Conservation (phyloP, 495 filamentous ascomycete genomes). For the Lepidopterella palustris region DNA sequence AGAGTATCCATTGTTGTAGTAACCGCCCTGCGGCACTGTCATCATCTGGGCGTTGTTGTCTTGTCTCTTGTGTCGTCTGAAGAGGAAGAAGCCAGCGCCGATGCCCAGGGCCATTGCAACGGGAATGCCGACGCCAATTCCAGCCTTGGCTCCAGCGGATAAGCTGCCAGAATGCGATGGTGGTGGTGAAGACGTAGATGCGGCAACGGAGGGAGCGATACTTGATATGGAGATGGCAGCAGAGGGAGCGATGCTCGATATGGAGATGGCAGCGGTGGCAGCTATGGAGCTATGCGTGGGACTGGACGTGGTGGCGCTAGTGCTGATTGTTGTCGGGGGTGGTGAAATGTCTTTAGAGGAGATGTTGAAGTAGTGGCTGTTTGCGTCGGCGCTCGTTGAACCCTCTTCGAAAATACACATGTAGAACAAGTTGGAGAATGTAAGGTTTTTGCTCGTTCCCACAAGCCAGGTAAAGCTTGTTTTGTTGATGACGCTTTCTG, state of each 20-base stretch:
- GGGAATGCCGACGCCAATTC: conserved; percentile 3
- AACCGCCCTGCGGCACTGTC: not conserved
- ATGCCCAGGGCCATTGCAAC: conserved; percentile 4
- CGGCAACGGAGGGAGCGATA: not conserved
- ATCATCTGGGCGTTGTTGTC: not conserved
- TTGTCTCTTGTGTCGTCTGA: not conserved
- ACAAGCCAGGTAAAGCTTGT: not conserved
- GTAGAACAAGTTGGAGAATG: not conserved
- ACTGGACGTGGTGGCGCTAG: not conserved
- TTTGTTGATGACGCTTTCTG: not conserved
- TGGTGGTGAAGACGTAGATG: not conserved
- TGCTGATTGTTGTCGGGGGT: not conserved
- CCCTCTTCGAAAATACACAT: conserved; percentile 3
- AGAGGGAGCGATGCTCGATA: not conserved
- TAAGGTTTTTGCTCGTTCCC: not conserved
- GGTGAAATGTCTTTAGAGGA: not conserved
- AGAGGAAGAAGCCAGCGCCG: not conserved
- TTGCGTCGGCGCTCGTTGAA: not conserved
- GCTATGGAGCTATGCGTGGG: not conserved
- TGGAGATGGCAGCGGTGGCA: not conserved
- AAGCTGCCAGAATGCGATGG: not conserved
- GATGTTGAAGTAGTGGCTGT: conserved; percentile 6
- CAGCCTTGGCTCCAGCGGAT: not conserved
- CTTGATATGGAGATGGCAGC: not conserved
- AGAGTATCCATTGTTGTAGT: not conserved